Evolutionary conservation across 306 rosid species (phyloP).

Genomic region (Nissolia schottii): DNA sequence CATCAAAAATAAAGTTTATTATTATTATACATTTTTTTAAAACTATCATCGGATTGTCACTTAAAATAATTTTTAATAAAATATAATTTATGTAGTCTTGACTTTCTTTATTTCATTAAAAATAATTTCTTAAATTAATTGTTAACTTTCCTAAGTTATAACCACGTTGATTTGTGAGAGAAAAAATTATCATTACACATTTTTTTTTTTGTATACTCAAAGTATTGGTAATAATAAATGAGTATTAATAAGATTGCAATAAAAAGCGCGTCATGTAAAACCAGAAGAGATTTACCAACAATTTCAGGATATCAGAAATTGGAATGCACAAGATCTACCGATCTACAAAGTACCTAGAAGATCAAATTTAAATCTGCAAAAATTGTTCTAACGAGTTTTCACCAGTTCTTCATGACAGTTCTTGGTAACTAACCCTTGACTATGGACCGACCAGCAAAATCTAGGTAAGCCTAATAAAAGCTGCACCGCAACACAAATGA

Average conservation of each 20-base stretch:
- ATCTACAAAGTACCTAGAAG: conserved; percentile 24
- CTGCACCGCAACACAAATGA: conserved; percentile 40
- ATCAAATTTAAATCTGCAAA: conserved; percentile 25
- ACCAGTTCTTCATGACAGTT: not conserved
- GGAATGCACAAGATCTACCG: conserved; percentile 29
- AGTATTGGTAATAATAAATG: not conserved
- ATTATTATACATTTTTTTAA: no score
- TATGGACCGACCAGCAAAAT: conserved; percentile 33
- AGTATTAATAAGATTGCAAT: not conserved
- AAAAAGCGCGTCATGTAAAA: not conserved
- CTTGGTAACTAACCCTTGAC: conserved; percentile 2
- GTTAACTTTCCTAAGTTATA: no score
- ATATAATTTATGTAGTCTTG: no score
- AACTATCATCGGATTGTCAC: no score
- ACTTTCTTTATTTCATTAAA: no score
- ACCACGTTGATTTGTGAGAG: no score
- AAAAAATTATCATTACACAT: no score
- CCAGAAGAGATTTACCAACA: conserved; percentile 14
- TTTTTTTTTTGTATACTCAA: no score
- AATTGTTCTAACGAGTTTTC: conserved; percentile 28
- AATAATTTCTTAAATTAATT: no score
- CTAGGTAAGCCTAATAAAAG: conserved; percentile 31
- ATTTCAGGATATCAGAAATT: conserved; percentile 15
- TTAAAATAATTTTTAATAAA: no score
- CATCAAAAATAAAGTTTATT: no score